Conservation (phyloP, 345 rosid genomes). For the Acer negundo region DNA sequence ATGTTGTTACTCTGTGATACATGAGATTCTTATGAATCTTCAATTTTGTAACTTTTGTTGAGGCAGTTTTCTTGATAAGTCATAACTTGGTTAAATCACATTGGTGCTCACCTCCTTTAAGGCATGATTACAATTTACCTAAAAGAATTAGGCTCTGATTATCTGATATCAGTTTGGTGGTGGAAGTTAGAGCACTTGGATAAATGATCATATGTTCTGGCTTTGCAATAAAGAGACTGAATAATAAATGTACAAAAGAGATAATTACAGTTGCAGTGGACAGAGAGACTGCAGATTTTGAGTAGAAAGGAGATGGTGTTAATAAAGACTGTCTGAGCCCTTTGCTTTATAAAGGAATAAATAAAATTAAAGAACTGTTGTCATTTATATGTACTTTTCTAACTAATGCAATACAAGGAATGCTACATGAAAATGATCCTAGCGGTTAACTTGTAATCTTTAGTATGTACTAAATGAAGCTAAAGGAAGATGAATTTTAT, state of each 20-base stretch:
- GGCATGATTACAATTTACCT: not conserved
- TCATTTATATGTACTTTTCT: not conserved
- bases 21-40: not conserved
- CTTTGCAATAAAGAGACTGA: no score
- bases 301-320: not conserved
- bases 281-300: not conserved
- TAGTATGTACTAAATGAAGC: not conserved
- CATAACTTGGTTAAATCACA: conserved; percentile 4
- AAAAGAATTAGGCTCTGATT: not conserved
- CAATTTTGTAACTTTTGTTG: not conserved
- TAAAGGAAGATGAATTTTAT: no score
- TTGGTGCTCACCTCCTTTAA: not conserved
- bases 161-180: not conserved
- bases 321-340: not conserved
- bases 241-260: no score
- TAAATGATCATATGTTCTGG: no score
- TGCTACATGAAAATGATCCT: not conserved
- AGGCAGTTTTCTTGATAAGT: not conserved
- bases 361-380: no score
- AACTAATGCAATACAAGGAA: not conserved
- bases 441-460: not conserved
- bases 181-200: not conserved
- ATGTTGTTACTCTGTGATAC: not conserved
- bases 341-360: not conserved
- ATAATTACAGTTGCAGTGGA: no score